Evolutionary conservation across 495 filamentous ascomycete species (phyloP), one percentile per base, ranked within the genome.

Genomic region (Daldinia childiae): DNA sequence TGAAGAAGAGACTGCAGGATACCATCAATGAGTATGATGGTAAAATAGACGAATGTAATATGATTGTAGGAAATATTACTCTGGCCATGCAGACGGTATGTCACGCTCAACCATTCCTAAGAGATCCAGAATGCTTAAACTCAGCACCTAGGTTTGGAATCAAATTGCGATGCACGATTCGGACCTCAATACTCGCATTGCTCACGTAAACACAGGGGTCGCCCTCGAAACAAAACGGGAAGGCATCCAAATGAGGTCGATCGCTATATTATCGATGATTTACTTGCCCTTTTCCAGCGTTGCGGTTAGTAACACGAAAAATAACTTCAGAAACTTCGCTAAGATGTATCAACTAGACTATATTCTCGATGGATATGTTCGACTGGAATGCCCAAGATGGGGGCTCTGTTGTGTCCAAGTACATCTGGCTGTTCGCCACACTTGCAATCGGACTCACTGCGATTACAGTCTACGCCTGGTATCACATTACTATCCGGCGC

Each of bases 41-140:
- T 21, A 74, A 71, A 56, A 71, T 74, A 11, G 68, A 71, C 24
- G 68, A 74, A 51, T 74, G 72, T 21, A 51, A 67, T 32, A 71
- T 74, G 68, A 67, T 71, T 4, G 17, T 68, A 34, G 64, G 39
- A 56, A 71, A 71, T 41, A 74, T 61, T 4, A 58, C 67, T 21
- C 66, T 74, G 8, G 67, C 71, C n/a, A 21, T 45, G 41, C 41
- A 45, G 41, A 45, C 41, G 41, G 41, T 45, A 45, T 0, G 41
- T 45, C 17, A 21, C 17, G 12, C 17, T 21, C 17, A 7, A 45
- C 2, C 6, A 9, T 21, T 9, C 17, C 17, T 45, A 45, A 45
- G 8, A 12, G 41, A 9, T 21, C 3, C 8, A 17, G 39, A 43
- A 19, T 21, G 11, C 41, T 45, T 24, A 14, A 30, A 32, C 9